Evolutionary conservation across 148 eudicot genomes (phyloP), one percentile per base, ranked within the genome.

Genomic region (Pouteria glomerata): DNA sequence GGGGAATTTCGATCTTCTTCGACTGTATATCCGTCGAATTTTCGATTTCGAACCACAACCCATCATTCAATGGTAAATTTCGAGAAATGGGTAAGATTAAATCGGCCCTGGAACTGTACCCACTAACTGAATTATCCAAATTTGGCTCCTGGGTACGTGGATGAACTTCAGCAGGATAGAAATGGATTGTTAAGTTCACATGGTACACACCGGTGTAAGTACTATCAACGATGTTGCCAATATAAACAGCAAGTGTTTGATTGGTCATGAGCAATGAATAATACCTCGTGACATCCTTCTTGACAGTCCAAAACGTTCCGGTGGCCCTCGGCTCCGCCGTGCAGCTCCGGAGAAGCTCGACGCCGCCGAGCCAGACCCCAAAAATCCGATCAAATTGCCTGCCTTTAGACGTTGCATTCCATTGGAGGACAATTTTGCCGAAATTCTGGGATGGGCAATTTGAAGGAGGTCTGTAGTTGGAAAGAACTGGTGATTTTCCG

Each of bases 181-280:
- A 91, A 35, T 85, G 88, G 26, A 95, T 6, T 21, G 78, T 74
- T 48, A 91, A 12, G 35, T 91, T 78, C 3, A 91, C 98, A 88
- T 89, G 96, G 66, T 94, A 91, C 55, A 94, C 81, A 21, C 97
- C 98, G 74, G 97, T 94, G 66, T 89, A 91, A 74, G 86, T 88
- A 37, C 57, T 52, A 64, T 86, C 84, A 75, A 94, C 73, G n/a
- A 91, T 12, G 62, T 91, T 94, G 0, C 98, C 97, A 11, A 94
- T 66, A 80, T 89, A 91, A 66, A 94, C 89, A 63, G 91, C 87
- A 21, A 94, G 77, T 0, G 90, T 85, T 55, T 89, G 87, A 74
- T 89, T 79, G 31, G 21, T 73, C 76, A 73, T 82, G 26, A 89
- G 68, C 44, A 94, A 73, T 0, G 92, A 86, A 26, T 75, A 71